Evolutionary conservation across 345 rosid species (phyloP).

Genomic region (Adansonia digitata): DNA sequence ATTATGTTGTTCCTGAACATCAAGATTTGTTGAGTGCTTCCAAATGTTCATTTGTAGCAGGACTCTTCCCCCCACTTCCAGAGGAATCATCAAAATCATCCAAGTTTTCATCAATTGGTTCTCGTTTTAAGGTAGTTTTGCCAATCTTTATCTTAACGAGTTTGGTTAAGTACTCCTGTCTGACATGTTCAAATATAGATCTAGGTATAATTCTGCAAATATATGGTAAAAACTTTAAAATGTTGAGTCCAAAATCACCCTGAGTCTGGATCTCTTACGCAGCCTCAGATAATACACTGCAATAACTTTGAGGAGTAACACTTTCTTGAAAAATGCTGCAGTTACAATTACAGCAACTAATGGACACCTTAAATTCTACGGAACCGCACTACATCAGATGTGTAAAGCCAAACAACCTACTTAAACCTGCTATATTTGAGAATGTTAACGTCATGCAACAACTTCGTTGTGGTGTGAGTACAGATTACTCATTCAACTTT

Average conservation of each 20-base stretch:
- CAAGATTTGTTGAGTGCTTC: conserved; percentile 81
- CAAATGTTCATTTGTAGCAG: conserved; percentile 74
- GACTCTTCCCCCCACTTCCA: conserved; percentile 84
- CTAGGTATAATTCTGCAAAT: too few relatives aligned
- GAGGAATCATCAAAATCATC: conserved; percentile 89
- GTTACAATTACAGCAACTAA: conserved; percentile 80
- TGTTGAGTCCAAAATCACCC: too few relatives aligned
- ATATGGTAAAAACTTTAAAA: too few relatives aligned
- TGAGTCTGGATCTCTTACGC: too few relatives aligned
- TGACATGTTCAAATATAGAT: too few relatives aligned
- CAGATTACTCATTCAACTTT: conserved; percentile 1
- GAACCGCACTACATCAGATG: conserved; percentile 97
- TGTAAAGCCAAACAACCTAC: conserved; percentile 87
- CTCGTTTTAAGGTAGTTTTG: conserved; percentile 74
- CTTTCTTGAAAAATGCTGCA: conserved; percentile 38
- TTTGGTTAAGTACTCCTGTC: not conserved
- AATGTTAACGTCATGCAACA: conserved; percentile 95
- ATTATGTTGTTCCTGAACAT: conserved; percentile 89
- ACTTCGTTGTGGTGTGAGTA: conserved; percentile 89
- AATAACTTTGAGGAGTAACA: conserved; percentile 16
- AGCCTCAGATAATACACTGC: conserved; percentile 1
- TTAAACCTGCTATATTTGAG: conserved; percentile 91
- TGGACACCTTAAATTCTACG: conserved; percentile 90
- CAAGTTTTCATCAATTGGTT: conserved; percentile 90
- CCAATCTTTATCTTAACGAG: not conserved